A percentile compares a stretch with the other conserved stretches of the same genome.
Evolutionary conservation across 805 yeast genomes (phyloP).

Genomic region (Barnettozyma vustinii): DNA sequence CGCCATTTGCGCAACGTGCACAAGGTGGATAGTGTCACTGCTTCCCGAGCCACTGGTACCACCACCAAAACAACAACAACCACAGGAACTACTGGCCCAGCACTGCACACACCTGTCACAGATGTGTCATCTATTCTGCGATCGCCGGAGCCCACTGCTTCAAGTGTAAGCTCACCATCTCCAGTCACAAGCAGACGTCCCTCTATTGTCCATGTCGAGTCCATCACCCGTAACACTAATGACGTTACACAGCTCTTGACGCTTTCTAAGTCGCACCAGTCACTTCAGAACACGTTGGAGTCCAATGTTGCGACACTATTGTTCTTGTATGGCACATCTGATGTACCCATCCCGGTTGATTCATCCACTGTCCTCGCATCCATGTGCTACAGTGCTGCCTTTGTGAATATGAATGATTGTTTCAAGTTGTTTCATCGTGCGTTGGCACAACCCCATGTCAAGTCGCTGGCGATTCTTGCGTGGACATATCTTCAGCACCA

Average conservation of each 20-base stretch:
- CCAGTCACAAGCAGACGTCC: conserved; percentile 1
- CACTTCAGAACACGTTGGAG: background rate
- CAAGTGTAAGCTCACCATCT: background rate
- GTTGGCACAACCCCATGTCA: conserved; percentile 1
- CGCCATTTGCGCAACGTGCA: conserved; percentile 15
- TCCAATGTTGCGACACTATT: conserved; percentile 10
- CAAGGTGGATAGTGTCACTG: conserved; percentile 4
- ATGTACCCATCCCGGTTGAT: conserved; percentile 8
- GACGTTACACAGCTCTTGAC: conserved; percentile 10
- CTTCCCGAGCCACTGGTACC: background rate
- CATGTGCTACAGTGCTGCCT: conserved; percentile 9
- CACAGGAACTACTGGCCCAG: background rate
- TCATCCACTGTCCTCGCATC: conserved; percentile 5
- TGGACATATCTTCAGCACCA: conserved; percentile 9
- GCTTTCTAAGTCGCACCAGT: conserved; percentile 4
- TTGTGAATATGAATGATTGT: conserved; percentile 7
- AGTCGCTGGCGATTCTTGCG: conserved; percentile 9
- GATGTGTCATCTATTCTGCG: background rate
- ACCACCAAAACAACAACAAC: background rate
- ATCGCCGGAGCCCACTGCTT: background rate
- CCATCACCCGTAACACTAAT: conserved; percentile 1
- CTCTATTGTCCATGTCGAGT: background rate
- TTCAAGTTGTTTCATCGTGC: conserved; percentile 9
- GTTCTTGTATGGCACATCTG: conserved; percentile 12
- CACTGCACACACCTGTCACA: background rate